Conservation (phyloP, 2,329 filamentous ascomycete genomes). For the Colletotrichum sp. region DNA sequence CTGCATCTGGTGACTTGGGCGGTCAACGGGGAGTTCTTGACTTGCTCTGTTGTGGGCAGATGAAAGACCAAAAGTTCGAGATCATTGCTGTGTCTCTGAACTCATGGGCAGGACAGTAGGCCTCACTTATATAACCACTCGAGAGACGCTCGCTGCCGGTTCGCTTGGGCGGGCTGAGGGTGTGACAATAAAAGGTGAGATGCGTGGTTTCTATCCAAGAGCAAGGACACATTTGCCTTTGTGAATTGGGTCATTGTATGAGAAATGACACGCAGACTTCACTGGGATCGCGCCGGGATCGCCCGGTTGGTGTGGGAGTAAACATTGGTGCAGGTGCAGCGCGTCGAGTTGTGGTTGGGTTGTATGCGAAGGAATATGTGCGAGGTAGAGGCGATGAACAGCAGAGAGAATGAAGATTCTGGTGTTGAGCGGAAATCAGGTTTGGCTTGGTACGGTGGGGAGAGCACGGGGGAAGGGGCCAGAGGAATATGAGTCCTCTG, state of each 20-base stretch:
- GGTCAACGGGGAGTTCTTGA: too few species aligned
- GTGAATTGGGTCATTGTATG: background rate
- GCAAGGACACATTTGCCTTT: too few species aligned
- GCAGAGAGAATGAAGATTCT: background rate
- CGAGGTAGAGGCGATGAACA: accelerated
- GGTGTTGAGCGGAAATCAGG: too few species aligned
- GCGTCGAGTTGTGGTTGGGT: background rate
- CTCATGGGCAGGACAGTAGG: too few species aligned
- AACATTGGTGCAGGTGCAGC: background rate
- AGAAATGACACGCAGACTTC: background rate
- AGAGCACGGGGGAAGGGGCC: too few species aligned
- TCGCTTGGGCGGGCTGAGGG: background rate
- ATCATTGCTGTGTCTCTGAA: too few species aligned
- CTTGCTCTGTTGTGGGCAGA: too few species aligned
- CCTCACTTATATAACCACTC: too few species aligned
- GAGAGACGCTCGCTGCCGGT: too few species aligned
- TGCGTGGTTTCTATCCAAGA: too few species aligned
- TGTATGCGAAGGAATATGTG: background rate
- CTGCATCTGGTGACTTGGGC: background rate
- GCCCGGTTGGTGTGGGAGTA: background rate
- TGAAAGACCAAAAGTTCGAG: too few species aligned
- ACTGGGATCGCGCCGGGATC: background rate
- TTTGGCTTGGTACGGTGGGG: too few species aligned
- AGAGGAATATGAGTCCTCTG: background rate
- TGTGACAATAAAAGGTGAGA: background rate